Evolutionary conservation across 2,329 filamentous ascomycete species (phyloP), one percentile per base, ranked within the genome.

Genomic region (Neofusicoccum parvum): DNA sequence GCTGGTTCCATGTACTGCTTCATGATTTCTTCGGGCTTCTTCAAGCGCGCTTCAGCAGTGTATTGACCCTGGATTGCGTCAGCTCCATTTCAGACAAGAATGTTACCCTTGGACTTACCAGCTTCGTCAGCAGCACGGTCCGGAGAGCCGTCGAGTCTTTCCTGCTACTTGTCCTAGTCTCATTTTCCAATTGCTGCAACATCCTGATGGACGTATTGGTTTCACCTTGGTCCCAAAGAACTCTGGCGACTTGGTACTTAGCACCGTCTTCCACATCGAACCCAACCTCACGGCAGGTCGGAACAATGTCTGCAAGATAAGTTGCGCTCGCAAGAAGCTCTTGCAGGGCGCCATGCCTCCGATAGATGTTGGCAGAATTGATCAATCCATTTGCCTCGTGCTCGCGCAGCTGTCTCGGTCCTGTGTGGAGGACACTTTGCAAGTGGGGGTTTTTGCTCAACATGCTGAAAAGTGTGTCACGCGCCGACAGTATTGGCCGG

Each of bases 211-310:
- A 97, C 0, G 92, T 88, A 20, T 90, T 87, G 81, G 92, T 92
- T 76, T 99, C 94, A 12, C 93, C 93, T 74, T 97, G 91, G 68
- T 96, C 92, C 94, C 95, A 99, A 0, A 99, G 81, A 6, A 96
- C 92, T 72, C 91, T 92, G 11, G 96, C 94, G 7, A 92, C 87
- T 76, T 98, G 95, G 63, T 94, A 86, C 68, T 89, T 88, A 45
- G 93, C 87, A 12, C 89, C 89, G 12, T 89, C 91, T 72, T 93
- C 90, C 50, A 97, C 87, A 65, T 88, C 86, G 2, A 98, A 79
- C 0, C 90, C 92, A n/a, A 92, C 78, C 0, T 86, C 82, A 67
- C 85, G 84, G 73, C 91, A 95, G 3, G 88, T 82, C 5, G 82
- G 75, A n/a, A 93, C 87, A 32, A 98, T 83, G 64, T 92, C 88